These are phyloP conservation scores for Wallemia mellicola DNA, from an alignment of 1,284 basidiomycete species.

Conservation along the genomic window DNA sequence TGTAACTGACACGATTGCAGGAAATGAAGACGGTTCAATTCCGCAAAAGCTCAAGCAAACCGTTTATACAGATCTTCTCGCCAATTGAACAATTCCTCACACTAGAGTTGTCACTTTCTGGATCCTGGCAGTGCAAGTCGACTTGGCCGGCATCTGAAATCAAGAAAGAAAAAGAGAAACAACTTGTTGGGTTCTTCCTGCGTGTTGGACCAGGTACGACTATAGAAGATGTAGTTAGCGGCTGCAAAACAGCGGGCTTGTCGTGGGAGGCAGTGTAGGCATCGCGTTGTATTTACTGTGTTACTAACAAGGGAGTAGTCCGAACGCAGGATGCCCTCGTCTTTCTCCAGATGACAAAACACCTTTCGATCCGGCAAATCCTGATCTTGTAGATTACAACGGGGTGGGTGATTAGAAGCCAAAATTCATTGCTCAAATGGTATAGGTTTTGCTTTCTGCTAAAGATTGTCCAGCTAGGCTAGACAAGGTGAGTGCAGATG, in stretches of 20 bases:
- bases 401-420: neutral
- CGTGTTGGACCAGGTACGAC: neutral
- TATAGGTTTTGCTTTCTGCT: neutral
- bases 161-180: neutral
- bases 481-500: neutral
- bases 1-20: neutral
- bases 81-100: neutral
- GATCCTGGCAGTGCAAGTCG: neutral
- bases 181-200: neutral
- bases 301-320: neutral
- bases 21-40: neutral
- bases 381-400: neutral
- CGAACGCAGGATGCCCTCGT: neutral
- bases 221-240: neutral
- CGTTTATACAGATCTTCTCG: neutral
- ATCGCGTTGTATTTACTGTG: neutral
- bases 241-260: neutral
- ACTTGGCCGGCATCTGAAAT: neutral
- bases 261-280: neutral
- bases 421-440: neutral
- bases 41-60: neutral
- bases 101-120: neutral
- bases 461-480: neutral
- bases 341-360: neutral
- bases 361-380: neutral